These are phyloP conservation scores for Hygrophorus pudorinus DNA, from an alignment of 768 basidiomycete species.

Conservation along the genomic window DNA sequence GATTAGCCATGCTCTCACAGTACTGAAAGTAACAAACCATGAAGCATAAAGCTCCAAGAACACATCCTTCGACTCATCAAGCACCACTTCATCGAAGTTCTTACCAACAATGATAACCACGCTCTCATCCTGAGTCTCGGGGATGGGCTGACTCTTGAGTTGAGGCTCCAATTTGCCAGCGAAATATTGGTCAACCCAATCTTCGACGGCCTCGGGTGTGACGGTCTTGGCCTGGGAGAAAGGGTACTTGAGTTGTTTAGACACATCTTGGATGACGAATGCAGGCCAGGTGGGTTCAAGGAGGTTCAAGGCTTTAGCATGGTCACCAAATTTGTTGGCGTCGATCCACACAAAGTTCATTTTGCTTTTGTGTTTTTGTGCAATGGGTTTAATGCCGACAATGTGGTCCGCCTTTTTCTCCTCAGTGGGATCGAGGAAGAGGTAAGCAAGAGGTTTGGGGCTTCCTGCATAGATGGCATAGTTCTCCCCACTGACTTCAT, in stretches of 20 bases:
- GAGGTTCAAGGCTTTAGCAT: slow-evolving; percentile 91
- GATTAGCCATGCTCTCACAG: background rate
- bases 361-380: slow-evolving; percentile 72
- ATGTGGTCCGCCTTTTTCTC: slow-evolving; percentile 57
- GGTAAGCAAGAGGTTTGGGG: slow-evolving; percentile 83
- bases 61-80: slow-evolving; percentile 85
- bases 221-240: slow-evolving; percentile 59
- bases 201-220: slow-evolving; percentile 43
- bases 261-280: slow-evolving; percentile 86
- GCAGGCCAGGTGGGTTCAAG: slow-evolving; percentile 80
- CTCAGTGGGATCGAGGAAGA: slow-evolving; percentile 80
- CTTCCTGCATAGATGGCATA: slow-evolving; percentile 78
- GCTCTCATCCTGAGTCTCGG: slow-evolving; percentile 70
- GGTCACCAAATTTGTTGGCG: slow-evolving; percentile 88
- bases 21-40: slow-evolving; percentile 49
- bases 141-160: slow-evolving; percentile 87
- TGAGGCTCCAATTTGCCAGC: slow-evolving; percentile 68
- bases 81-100: slow-evolving; percentile 79
- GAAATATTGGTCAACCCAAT: slow-evolving; percentile 55
- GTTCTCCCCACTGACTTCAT: slow-evolving; percentile 92
- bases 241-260: slow-evolving; percentile 84
- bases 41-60: slow-evolving; percentile 96
- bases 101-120: slow-evolving; percentile 82
- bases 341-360: slow-evolving; percentile 99
- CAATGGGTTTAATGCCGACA: slow-evolving; percentile 63